phyloP scores from a whole-genome alignment of 2,329 filamentous ascomycete species.

The Fulvia fulva region DNA sequence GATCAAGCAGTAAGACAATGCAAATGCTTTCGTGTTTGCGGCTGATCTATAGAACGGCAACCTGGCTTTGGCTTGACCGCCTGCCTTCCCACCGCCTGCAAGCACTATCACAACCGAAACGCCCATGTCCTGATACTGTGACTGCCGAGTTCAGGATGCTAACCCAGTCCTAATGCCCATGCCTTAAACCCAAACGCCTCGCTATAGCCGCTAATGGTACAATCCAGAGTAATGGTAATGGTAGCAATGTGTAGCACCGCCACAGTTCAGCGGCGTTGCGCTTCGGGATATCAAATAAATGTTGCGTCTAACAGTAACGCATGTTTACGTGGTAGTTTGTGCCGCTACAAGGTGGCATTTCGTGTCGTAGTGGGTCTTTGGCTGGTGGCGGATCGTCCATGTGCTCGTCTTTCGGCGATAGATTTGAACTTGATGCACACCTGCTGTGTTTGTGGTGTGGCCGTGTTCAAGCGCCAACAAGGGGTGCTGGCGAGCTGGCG shows the following conservation, averaged over 20 bases:
- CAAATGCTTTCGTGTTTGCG: neutral
- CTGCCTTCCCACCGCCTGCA: neutral
- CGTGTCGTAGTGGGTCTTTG: neutral
- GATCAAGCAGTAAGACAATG: no score
- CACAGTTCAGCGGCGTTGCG: neutral
- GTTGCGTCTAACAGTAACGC: neutral
- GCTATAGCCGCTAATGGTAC: constrained; percentile 1
- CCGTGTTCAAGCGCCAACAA: constrained; percentile 36
- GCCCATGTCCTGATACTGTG: neutral
- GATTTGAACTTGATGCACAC: neutral
- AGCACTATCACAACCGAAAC: neutral
- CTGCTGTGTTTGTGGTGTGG: neutral
- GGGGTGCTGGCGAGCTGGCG: constrained; percentile 36
- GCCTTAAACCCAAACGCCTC: constrained; percentile 4
- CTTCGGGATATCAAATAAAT: neutral
- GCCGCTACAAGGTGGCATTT: neutral
- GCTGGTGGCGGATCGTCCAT: neutral
- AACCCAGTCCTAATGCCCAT: neutral
- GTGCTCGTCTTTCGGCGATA: neutral
- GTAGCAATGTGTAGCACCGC: neutral
- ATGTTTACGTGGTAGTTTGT: neutral
- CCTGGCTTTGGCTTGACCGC: neutral
- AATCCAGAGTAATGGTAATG: neutral
- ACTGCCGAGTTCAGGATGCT: neutral
- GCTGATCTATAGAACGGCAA: neutral